Percentiles rank a stretch among this genome's conserved stretches.
These are phyloP conservation scores for Triadica sebifera DNA, from an alignment of 345 rosid genomes.

Conservation along the genomic window DNA sequence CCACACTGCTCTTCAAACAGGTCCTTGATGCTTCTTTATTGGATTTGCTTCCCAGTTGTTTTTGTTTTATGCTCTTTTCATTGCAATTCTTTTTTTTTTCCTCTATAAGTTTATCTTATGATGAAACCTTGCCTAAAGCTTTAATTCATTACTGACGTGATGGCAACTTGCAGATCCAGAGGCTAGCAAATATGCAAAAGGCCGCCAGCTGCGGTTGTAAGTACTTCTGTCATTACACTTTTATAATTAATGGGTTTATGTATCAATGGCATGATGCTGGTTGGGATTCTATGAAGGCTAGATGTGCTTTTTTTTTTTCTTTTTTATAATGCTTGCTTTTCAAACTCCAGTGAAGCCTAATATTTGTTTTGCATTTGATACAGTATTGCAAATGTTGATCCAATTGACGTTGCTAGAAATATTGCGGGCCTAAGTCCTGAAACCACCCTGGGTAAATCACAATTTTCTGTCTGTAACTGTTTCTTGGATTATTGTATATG, in stretches of 20 bases:
- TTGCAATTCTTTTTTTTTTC: slow-evolving; percentile 4
- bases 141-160: slow-evolving; percentile 20
- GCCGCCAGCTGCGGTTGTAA: slow-evolving; percentile 91
- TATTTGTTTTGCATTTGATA: slow-evolving; percentile 18
- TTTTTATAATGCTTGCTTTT: neutral
- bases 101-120: slow-evolving; percentile 15
- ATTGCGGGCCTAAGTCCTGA: slow-evolving; percentile 79
- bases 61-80: neutral
- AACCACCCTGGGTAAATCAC: slow-evolving; percentile 73
- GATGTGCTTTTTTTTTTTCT: neutral
- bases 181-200: slow-evolving; percentile 65
- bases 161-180: slow-evolving; percentile 65
- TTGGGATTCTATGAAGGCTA: neutral
- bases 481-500: neutral
- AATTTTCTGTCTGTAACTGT: neutral
- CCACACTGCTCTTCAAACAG: slow-evolving; percentile 94
- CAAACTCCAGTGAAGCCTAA: slow-evolving; percentile 8
- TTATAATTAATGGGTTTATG: neutral
- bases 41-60: neutral
- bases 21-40: slow-evolving; percentile 29
- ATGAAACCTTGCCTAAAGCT: neutral
- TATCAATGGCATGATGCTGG: neutral
- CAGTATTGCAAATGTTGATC: slow-evolving; percentile 99
- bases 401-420: slow-evolving; percentile 86
- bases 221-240: slow-evolving; percentile 16